Conservation (phyloP, 2,329 filamentous ascomycete genomes). For the Pseudocercospora musae region DNA sequence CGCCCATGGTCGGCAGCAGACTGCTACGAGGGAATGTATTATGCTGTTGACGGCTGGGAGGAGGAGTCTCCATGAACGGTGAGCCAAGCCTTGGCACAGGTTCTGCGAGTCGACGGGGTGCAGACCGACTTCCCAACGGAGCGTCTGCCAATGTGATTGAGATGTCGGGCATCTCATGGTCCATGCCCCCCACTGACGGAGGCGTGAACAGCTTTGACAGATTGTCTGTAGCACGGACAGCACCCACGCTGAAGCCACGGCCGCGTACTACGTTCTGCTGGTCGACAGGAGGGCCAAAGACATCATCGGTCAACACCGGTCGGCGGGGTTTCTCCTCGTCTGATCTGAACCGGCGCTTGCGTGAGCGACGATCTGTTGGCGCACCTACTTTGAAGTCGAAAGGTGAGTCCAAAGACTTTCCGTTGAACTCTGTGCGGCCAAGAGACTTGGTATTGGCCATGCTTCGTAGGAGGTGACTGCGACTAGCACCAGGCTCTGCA, state of each 20-base stretch:
- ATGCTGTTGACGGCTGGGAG: constrained; percentile 30
- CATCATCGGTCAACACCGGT: constrained; percentile 41
- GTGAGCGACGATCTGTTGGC: constrained; percentile 49
- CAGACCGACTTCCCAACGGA: constrained; percentile 28
- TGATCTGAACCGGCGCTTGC: constrained; percentile 58
- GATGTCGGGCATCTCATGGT: constrained; percentile 34
- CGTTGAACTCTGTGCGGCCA: constrained; percentile 32
- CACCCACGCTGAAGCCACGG: constrained; percentile 60
- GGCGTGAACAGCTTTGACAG: constrained; percentile 56
- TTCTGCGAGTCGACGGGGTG: constrained; percentile 38
- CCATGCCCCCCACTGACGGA: constrained; percentile 18
- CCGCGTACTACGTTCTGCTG: constrained; percentile 57
- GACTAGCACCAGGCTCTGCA: constrained; percentile 20
- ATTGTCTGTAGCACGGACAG: constrained; percentile 50
- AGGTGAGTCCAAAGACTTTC: constrained; percentile 48
- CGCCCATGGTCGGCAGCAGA: constrained; percentile 24
- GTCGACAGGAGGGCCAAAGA: constrained; percentile 47
- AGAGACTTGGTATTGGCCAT: constrained; percentile 35
- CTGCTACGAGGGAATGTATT: constrained; percentile 49
- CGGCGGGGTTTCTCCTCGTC: constrained; percentile 49
- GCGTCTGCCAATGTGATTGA: constrained; percentile 16
- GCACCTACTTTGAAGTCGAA: constrained; percentile 52
- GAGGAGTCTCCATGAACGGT: constrained; percentile 44
- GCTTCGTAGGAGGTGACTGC: constrained; percentile 34
- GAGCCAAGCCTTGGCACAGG: constrained; percentile 46